Evolutionary conservation across 768 basidiomycete species (phyloP).

Genomic region (Pluteus cervinus): DNA sequence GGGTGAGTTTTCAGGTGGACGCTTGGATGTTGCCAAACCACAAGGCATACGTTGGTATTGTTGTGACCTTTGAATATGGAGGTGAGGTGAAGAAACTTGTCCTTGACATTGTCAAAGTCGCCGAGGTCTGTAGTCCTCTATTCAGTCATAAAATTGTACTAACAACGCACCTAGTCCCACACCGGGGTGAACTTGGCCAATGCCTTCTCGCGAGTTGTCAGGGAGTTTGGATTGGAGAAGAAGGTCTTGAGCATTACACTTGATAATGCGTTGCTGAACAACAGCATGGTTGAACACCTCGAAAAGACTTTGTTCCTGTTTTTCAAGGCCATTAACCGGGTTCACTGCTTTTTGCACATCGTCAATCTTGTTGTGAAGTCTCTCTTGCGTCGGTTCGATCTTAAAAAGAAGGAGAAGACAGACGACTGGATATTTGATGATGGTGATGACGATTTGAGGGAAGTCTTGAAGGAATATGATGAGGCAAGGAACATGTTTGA

Average conservation of each 20-base stretch:
- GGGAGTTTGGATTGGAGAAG: conserved; percentile 1
- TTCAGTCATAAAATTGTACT: too few relatives aligned
- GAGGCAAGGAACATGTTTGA: too few relatives aligned
- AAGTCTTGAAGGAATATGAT: conserved; percentile 9
- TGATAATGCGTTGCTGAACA: conserved; percentile 17
- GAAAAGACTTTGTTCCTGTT: conserved; percentile 9
- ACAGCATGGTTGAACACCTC: conserved; percentile 26
- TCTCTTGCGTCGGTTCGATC: conserved; percentile 6
- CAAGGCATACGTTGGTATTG: conserved; percentile 2
- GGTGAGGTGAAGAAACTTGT: neutral
- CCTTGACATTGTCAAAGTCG: neutral
- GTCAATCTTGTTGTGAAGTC: conserved; percentile 8
- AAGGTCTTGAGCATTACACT: conserved; percentile 1
- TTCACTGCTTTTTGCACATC: conserved; percentile 24
- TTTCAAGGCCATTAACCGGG: conserved; percentile 16
- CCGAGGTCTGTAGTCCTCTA: too few relatives aligned
- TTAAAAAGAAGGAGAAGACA: conserved; percentile 3
- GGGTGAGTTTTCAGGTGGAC: neutral
- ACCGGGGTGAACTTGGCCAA: conserved; percentile 13
- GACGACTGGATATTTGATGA: conserved; percentile 6
- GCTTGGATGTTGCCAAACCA: conserved; percentile 2
- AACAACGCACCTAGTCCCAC: conserved; percentile 24
- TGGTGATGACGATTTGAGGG: conserved; percentile 7
- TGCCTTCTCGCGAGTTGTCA: conserved; percentile 5
- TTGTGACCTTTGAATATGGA: conserved; percentile 1